These are phyloP conservation scores for Melocanna baccifera DNA, from an alignment of 176 grass and related monocot species.

Conservation along the genomic window DNA sequence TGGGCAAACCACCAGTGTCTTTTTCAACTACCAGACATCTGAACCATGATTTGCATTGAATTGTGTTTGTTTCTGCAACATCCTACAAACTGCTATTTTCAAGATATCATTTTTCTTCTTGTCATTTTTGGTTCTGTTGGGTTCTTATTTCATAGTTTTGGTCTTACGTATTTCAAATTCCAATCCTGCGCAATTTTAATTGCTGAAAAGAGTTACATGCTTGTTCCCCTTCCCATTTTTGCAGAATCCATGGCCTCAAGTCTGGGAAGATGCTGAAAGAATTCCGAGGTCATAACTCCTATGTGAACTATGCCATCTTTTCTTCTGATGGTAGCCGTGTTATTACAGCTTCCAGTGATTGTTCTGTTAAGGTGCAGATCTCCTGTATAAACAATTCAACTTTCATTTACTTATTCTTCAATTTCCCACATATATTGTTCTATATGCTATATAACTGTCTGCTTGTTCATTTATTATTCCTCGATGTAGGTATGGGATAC, in stretches of 20 bases:
- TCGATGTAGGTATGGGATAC: slow-evolving; percentile 82
- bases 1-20: not conserved
- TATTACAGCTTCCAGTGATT: slow-evolving; percentile 96
- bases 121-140: not conserved
- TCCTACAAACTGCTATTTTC: slow-evolving; percentile 4
- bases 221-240: slow-evolving; percentile 6
- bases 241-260: slow-evolving; percentile 93
- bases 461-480: slow-evolving; percentile 37
- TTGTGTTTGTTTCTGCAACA: not conserved
- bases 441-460: slow-evolving; percentile 23
- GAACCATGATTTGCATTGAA: not conserved
- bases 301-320: slow-evolving; percentile 94
- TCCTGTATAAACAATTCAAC: not conserved
- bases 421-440: slow-evolving; percentile 3
- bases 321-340: slow-evolving; percentile 82
- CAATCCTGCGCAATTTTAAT: slow-evolving; percentile 11
- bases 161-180: slow-evolving; percentile 11
- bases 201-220: not conserved
- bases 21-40: slow-evolving; percentile 8
- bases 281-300: slow-evolving; percentile 88
- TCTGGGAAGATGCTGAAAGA: slow-evolving; percentile 99
- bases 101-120: not conserved
- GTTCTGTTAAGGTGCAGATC: slow-evolving; percentile 83
- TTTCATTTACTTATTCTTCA: slow-evolving; percentile 20
- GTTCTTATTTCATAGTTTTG: not conserved